These are phyloP conservation scores for Diaporthe capsici DNA, from an alignment of 2,329 filamentous ascomycete species.

Conservation along the genomic window DNA sequence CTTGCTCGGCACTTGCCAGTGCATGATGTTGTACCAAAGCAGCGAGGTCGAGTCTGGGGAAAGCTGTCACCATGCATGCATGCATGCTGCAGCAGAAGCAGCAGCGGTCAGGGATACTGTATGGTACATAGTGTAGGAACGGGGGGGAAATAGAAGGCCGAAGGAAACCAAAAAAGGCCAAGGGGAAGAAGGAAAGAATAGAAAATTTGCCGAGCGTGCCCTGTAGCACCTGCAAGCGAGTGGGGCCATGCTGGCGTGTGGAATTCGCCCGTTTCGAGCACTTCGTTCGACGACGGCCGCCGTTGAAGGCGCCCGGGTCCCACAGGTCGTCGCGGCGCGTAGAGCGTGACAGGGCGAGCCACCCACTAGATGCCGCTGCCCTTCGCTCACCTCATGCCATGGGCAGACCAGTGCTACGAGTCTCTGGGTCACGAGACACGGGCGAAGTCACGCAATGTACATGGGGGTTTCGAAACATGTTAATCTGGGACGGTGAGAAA, in stretches of 20 bases:
- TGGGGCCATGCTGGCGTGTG: conserved; percentile 4
- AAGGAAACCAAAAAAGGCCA: background rate
- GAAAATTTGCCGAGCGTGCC: conserved; percentile 33
- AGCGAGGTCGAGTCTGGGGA: conserved; percentile 22
- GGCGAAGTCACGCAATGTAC: background rate
- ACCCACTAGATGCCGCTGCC: background rate
- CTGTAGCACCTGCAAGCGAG: conserved; percentile 26
- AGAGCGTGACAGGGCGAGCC: conserved; percentile 13
- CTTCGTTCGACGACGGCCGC: conserved; percentile 28
- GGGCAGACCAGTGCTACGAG: background rate
- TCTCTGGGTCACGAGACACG: background rate
- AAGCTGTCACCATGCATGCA: conserved; percentile 27
- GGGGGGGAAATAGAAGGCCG: conserved; percentile 1
- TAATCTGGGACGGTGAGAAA: background rate
- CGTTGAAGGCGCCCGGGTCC: conserved; percentile 17
- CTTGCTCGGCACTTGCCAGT: conserved; percentile 20
- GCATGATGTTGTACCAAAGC: background rate
- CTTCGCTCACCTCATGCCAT: conserved; percentile 18
- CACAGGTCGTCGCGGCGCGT: conserved; percentile 18
- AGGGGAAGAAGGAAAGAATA: background rate
- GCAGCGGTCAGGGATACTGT: conserved; percentile 27
- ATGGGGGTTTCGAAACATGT: background rate
- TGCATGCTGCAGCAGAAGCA: conserved; percentile 19
- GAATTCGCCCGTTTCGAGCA: conserved; percentile 8
- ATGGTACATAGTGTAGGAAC: background rate